A percentile compares a stretch with the other conserved stretches of the same genome.
Evolutionary conservation across 2,329 filamentous ascomycete genomes (phyloP).

Genomic region (Ascochyta clinopodiicola): DNA sequence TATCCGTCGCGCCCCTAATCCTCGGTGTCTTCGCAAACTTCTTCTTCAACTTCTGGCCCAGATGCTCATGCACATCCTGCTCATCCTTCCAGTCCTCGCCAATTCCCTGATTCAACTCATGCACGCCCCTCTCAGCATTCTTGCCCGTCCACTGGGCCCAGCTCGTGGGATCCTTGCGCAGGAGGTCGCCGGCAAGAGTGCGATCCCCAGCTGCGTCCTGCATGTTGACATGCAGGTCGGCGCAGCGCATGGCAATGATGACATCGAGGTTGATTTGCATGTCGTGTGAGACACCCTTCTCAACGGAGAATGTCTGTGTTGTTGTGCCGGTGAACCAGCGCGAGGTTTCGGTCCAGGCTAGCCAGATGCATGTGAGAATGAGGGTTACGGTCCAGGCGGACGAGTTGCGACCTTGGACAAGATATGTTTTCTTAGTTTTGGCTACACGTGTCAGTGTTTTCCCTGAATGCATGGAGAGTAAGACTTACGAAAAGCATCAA

Average conservation of each 20-base stretch:
- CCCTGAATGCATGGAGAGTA: neutral
- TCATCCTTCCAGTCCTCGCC: slow-evolving; percentile 77
- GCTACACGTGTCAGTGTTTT: slow-evolving; percentile 60
- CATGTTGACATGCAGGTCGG: slow-evolving; percentile 91
- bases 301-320: slow-evolving; percentile 88
- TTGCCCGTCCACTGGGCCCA: slow-evolving; percentile 82
- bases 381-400: slow-evolving; percentile 94
- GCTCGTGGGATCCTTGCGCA: slow-evolving; percentile 77
- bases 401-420: slow-evolving; percentile 81
- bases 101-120: slow-evolving; percentile 53
- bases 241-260: slow-evolving; percentile 88
- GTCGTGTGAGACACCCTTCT: slow-evolving; percentile 84
- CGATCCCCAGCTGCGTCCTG: slow-evolving; percentile 94
- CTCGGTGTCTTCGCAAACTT: slow-evolving; percentile 77
- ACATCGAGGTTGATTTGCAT: slow-evolving; percentile 96
- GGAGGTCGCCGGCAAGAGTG: slow-evolving; percentile 78
- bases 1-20: slow-evolving; percentile 67
- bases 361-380: slow-evolving; percentile 73
- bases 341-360: slow-evolving; percentile 77
- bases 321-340: slow-evolving; percentile 87
- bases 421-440: slow-evolving; percentile 94
- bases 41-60: slow-evolving; percentile 72
- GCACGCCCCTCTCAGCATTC: slow-evolving; percentile 63
- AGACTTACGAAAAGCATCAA: slow-evolving; percentile 92
- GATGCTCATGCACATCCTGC: slow-evolving; percentile 90